A percentile compares a stretch with the other conserved stretches of the same genome.
phyloP scores from a whole-genome alignment of 768 basidiomycete genomes.

The Russula foetens region DNA sequence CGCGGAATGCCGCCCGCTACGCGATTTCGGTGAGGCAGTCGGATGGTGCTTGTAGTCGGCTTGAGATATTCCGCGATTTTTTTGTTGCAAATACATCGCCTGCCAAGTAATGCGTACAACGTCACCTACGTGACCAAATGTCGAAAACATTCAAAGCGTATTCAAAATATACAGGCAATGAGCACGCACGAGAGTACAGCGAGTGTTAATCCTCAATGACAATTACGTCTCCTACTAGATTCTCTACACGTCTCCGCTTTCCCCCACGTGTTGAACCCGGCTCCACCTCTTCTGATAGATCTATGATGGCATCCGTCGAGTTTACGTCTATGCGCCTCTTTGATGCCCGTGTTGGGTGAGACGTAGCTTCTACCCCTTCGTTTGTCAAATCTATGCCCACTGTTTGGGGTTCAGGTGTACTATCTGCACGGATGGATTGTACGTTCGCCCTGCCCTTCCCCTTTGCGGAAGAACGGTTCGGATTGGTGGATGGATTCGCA shows the following conservation, averaged over 20 bases:
- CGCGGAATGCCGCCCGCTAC: conserved; percentile 53
- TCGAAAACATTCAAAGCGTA: background rate
- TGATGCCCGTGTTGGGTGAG: conserved; percentile 7
- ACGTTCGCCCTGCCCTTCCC: conserved; percentile 17
- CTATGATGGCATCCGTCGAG: conserved; percentile 9
- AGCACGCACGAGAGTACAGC: conserved; percentile 4
- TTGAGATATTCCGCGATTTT: background rate
- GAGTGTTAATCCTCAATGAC: conserved; percentile 17
- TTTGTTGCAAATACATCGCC: background rate
- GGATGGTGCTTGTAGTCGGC: conserved; percentile 53
- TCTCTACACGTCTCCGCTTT: conserved; percentile 18
- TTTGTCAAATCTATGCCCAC: conserved; percentile 12
- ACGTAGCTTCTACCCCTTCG: conserved; percentile 9
- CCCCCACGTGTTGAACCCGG: conserved; percentile 7
- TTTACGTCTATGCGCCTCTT: conserved; percentile 12
- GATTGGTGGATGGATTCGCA: background rate
- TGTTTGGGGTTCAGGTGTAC: background rate
- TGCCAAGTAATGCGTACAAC: background rate
- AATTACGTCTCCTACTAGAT: conserved; percentile 15
- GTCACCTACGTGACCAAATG: background rate
- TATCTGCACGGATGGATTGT: background rate
- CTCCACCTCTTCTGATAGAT: conserved; percentile 13
- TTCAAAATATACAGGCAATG: background rate
- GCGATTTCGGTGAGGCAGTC: conserved; percentile 53
- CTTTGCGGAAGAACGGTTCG: conserved; percentile 3